Evolutionary conservation across 345 rosid genomes (phyloP), one percentile per base, ranked within the genome.

Genomic region (Geranium rotundifolium): DNA sequence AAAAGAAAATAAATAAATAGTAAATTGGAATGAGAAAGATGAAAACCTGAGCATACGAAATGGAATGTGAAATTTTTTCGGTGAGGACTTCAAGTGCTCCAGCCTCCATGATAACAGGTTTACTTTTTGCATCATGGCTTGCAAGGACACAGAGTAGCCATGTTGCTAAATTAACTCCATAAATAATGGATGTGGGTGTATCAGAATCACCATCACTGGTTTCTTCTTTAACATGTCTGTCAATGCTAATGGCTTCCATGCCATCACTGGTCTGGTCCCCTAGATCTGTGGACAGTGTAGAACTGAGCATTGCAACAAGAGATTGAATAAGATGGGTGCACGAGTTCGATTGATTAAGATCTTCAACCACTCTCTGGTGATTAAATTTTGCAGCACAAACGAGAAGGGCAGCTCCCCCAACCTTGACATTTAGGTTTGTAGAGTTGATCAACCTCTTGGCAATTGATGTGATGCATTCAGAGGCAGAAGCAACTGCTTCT

Each of bases 61-160:
- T 79, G 67, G 82, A 80, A 68, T 78, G 65, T 37, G 85, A 76
- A 61, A 90, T 85, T 75, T 86, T 84, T 72, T 86, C 90, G 0
- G 93, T 87, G 41, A 95, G 84, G 74, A 82, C 86, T 77, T 95
- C 97, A 61, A 95, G 65, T 29, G 91, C 97, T 68, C 89, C 99
- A 59, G 97, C 82, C 66, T 90, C 97, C 97, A 95, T 71, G 72
- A 95, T 86, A 29, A 77, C 83, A 54, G 64, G 78, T 83, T 80
- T 90, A 69, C 86, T 83, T 74, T 79, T 87, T 71, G 79, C 93
- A 74, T 88, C 90, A 63, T 82, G 91, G 76, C 97, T 86, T 19
- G 99, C 91, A 78, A 95, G 92, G 66, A 95, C 82, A 12, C 95
- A 82, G 19, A 95, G 95, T 63, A 95, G 78, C 96, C 96, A 90